Evolutionary conservation across 805 yeast genomes (phyloP).

Genomic region (Kuraishia cidri): DNA sequence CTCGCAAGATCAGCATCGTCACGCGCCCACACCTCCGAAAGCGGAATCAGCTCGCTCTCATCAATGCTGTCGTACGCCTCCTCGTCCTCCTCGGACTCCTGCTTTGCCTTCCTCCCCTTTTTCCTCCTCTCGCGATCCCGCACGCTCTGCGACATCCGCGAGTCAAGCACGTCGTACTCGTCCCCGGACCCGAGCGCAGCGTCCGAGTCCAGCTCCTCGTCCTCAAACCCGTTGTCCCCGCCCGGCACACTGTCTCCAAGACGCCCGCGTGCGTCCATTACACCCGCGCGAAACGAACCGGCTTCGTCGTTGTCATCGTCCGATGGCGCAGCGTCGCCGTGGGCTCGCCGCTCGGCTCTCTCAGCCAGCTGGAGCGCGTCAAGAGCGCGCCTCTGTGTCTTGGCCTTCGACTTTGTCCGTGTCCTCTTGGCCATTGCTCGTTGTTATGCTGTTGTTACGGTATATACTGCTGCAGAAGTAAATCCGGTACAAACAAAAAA

Average conservation of each 20-base stretch:
- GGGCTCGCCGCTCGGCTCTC: constrained; percentile 3
- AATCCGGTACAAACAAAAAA: too few species aligned
- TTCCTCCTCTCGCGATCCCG: constrained; percentile 42
- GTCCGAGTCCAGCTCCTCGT: constrained; percentile 49
- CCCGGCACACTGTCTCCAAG: constrained; percentile 8
- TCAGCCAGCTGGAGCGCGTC: constrained; percentile 20
- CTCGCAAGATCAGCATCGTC: constrained; percentile 44
- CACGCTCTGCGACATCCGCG: constrained; percentile 61
- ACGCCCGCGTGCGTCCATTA: not conserved
- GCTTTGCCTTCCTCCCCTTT: constrained; percentile 14
- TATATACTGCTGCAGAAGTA: too few species aligned
- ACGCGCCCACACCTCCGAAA: constrained; percentile 86
- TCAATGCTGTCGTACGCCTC: constrained; percentile 58
- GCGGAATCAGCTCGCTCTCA: constrained; percentile 62
- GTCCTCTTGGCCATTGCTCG: too few species aligned
- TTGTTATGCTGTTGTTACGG: too few species aligned
- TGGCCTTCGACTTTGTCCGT: constrained; percentile 2
- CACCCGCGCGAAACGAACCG: constrained; percentile 1
- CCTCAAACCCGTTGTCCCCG: constrained; percentile 22
- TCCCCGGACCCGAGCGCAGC: constrained; percentile 84
- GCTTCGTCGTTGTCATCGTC: not conserved
- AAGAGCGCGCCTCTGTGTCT: constrained; percentile 3
- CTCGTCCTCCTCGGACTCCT: constrained; percentile 14
- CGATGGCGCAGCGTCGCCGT: not conserved
- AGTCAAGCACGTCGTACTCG: constrained; percentile 50